Evolutionary conservation across 2,329 filamentous ascomycete species (phyloP).

Genomic region (Botrytis tulipae): DNA sequence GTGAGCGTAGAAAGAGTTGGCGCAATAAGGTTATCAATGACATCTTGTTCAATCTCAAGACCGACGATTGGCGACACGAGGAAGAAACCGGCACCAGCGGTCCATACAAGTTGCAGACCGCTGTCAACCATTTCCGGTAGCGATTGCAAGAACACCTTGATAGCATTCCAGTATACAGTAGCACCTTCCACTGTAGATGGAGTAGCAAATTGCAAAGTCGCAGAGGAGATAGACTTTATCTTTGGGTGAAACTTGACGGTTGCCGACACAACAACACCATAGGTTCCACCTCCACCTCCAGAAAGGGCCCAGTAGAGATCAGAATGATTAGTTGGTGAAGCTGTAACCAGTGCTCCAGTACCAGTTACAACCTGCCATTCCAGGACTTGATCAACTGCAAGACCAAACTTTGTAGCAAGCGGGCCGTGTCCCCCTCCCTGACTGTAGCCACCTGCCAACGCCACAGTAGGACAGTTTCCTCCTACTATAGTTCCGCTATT

Average conservation of each 20-base stretch:
- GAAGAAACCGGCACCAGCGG: not conserved
- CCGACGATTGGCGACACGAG: not conserved
- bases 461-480: conserved; percentile 38
- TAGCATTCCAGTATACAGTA: conserved; percentile 10
- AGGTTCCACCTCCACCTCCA: conserved; percentile 59
- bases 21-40: not conserved
- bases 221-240: not conserved
- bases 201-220: conserved; percentile 16
- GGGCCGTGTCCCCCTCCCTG: conserved; percentile 60
- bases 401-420: conserved; percentile 51
- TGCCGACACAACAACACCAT: conserved; percentile 54
- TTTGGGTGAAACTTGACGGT: conserved; percentile 38
- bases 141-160: conserved; percentile 13
- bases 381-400: conserved; percentile 58
- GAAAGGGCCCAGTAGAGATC: conserved; percentile 63
- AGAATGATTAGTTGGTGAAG: conserved; percentile 46
- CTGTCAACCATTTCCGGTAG: conserved; percentile 11
- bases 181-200: not conserved
- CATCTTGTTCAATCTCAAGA: not conserved
- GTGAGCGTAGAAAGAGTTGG: conserved; percentile 3
- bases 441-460: conserved; percentile 47
- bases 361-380: conserved; percentile 55
- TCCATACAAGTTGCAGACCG: conserved; percentile 10
- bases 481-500: conserved; percentile 3
- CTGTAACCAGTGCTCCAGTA: conserved; percentile 47